A percentile compares a stretch with the other conserved stretches of the same genome.
Evolutionary conservation across 768 basidiomycete genomes (phyloP).

Genomic region (Lactarius trivialis): DNA sequence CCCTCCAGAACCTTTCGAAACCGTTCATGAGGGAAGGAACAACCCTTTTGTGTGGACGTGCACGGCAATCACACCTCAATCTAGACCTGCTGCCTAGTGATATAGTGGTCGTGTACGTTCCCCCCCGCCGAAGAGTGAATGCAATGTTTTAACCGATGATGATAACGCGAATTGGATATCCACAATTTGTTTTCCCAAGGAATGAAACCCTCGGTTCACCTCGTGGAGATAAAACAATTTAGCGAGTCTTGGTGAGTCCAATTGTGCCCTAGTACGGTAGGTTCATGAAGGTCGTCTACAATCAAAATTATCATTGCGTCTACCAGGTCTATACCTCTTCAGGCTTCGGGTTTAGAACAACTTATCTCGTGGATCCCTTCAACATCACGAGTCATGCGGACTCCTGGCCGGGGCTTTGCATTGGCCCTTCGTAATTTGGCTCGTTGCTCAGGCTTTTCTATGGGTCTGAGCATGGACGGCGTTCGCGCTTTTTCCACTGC

Average conservation of each 20-base stretch:
- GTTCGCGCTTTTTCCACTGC: not conserved
- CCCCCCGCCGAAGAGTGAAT: not conserved
- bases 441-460: not conserved
- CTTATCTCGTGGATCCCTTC: not conserved
- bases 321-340: not conserved
- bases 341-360: not conserved
- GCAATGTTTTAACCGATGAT: not conserved
- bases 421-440: not conserved
- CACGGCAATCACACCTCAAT: not conserved
- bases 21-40: not conserved
- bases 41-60: not conserved
- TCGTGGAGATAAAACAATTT: too few species aligned
- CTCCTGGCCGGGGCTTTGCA: not conserved
- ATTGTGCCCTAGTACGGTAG: too few species aligned
- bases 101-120: not conserved
- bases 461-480: not conserved
- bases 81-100: not conserved
- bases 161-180: not conserved
- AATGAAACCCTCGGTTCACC: not conserved
- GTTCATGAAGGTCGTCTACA: too few species aligned
- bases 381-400: not conserved
- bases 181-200: not conserved
- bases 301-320: too few species aligned
- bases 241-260: too few species aligned
- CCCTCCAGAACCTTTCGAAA: not conserved